Evolutionary conservation across 495 filamentous ascomycete species (phyloP).

Genomic region (Astrothelium macrocarpum): DNA sequence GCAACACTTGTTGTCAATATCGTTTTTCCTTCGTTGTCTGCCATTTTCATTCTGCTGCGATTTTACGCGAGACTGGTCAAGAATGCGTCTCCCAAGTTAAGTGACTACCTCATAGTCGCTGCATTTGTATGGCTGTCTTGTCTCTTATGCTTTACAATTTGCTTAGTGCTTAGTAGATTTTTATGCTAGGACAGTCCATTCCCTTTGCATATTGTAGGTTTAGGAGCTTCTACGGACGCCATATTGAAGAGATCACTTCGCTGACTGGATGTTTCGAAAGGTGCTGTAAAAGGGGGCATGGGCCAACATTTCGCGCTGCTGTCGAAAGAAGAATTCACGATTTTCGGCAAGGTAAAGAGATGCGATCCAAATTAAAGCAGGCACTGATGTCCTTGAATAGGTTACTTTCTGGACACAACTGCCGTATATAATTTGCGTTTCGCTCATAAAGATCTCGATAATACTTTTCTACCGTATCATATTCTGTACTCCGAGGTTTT

Average conservation of each 20-base stretch:
- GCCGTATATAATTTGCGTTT: neutral
- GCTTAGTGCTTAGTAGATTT: neutral
- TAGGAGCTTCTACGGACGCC: too few species aligned
- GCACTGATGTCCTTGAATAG: neutral
- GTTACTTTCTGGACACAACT: neutral
- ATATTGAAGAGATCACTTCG: too few species aligned
- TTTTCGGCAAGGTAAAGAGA: neutral
- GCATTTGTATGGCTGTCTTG: neutral
- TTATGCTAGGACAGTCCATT: neutral
- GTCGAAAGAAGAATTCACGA: neutral
- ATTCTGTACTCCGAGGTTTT: neutral
- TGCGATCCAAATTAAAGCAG: neutral
- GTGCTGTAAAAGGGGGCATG: neutral
- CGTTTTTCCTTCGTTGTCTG: neutral
- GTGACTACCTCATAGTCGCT: neutral
- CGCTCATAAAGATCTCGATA: constrained; percentile 1
- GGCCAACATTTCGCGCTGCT: neutral
- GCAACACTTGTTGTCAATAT: neutral
- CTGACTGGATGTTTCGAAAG: neutral
- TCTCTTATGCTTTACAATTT: neutral
- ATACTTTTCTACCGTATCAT: constrained; percentile 6
- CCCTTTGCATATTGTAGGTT: neutral
- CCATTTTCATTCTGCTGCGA: neutral
- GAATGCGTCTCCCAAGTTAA: neutral
- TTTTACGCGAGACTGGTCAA: neutral